Evolutionary conservation across 768 basidiomycete species (phyloP).

Genomic region (Leccinum boreale): DNA sequence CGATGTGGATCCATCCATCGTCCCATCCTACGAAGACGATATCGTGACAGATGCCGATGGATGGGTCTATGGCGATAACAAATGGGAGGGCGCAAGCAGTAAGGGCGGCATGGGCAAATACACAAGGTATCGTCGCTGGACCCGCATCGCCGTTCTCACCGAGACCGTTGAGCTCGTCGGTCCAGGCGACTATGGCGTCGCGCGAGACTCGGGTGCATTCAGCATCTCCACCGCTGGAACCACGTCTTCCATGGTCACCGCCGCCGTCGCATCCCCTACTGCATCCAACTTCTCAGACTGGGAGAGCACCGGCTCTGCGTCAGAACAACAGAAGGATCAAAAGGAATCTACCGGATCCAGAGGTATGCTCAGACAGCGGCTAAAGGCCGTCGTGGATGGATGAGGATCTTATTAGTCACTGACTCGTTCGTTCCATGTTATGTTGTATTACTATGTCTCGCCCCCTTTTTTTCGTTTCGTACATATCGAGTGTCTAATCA

Average conservation of each 20-base stretch:
- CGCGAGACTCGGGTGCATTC: slow-evolving; percentile 26
- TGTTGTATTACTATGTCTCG: slow-evolving; percentile 21
- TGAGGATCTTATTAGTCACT: slow-evolving; percentile 14
- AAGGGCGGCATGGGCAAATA: slow-evolving; percentile 92
- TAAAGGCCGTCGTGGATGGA: slow-evolving; percentile 31
- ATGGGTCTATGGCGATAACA: slow-evolving; percentile 94
- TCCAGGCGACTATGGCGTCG: slow-evolving; percentile 30
- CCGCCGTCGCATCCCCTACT: slow-evolving; percentile 25
- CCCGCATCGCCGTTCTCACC: slow-evolving; percentile 72
- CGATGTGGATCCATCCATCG: slow-evolving; percentile 30
- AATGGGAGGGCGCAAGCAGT: slow-evolving; percentile 78
- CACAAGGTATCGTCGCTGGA: slow-evolving; percentile 84
- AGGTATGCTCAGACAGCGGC: slow-evolving; percentile 26
- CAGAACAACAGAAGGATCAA: slow-evolving; percentile 18
- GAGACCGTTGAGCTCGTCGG: slow-evolving; percentile 65
- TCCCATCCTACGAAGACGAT: slow-evolving; percentile 44
- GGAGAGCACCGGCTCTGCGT: slow-evolving; percentile 27
- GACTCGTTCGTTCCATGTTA: slow-evolving; percentile 8
- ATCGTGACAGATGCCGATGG: slow-evolving; percentile 77
- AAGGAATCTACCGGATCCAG: slow-evolving; percentile 16
- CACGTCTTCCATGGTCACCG: slow-evolving; percentile 26
- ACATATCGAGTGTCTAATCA: background rate
- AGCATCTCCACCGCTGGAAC: slow-evolving; percentile 12
- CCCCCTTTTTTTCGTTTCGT: background rate
- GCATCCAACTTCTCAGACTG: slow-evolving; percentile 28